Conservation (phyloP, 768 basidiomycete species). For the Kwoniella newhampshirensis region DNA sequence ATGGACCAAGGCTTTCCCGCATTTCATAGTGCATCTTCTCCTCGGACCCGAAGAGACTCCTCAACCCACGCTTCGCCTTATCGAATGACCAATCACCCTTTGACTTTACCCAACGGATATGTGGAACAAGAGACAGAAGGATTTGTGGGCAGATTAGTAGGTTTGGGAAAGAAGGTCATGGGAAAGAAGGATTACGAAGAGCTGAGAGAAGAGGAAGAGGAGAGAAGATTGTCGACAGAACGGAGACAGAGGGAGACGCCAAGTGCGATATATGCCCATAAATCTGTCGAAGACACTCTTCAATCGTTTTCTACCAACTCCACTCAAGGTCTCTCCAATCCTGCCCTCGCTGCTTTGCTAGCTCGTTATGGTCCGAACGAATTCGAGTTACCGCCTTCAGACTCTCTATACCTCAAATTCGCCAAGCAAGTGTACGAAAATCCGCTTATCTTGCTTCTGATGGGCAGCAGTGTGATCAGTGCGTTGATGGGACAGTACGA, state of each 20-base stretch:
- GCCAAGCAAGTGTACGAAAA: conserved; percentile 93
- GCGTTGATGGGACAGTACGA: conserved; percentile 93
- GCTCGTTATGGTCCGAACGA: conserved; percentile 85
- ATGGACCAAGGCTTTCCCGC: conserved; percentile 17
- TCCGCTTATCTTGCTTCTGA: conserved; percentile 83
- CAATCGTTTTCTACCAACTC: conserved; percentile 67
- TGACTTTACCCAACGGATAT: background rate
- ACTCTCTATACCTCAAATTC: conserved; percentile 81
- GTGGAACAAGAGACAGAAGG: conserved; percentile 10
- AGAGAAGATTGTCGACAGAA: conserved; percentile 18
- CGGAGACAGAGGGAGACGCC: conserved; percentile 45
- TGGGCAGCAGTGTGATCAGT: conserved; percentile 85
- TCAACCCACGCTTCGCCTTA: conserved; percentile 12
- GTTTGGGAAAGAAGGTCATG: conserved; percentile 23
- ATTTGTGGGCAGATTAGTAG: conserved; percentile 15
- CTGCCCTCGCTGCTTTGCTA: conserved; percentile 66
- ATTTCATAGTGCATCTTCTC: conserved; percentile 4
- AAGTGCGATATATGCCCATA: conserved; percentile 47
- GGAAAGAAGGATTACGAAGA: conserved; percentile 33
- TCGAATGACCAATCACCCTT: background rate
- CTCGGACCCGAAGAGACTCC: background rate
- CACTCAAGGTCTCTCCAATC: conserved; percentile 63
- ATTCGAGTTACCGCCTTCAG: conserved; percentile 79
- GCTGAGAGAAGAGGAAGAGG: conserved; percentile 25
- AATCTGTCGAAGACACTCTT: conserved; percentile 64